Percentiles rank a stretch among this genome's conserved stretches.
Conservation (phyloP, 1,284 basidiomycete genomes). For the Agaricales sp. region DNA sequence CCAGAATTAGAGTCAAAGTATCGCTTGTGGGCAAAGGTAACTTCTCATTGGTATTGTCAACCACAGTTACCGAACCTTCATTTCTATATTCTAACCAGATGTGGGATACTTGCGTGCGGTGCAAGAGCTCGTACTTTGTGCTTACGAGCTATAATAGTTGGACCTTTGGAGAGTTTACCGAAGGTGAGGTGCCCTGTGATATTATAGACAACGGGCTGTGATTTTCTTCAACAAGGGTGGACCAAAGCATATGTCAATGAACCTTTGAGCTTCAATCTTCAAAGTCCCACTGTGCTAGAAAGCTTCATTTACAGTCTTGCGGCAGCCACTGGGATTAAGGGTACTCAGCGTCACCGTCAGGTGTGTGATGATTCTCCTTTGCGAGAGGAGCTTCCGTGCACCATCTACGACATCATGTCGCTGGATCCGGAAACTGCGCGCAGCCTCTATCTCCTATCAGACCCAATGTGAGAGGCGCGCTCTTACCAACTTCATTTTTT, state of each 20-base stretch:
- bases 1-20: constrained; percentile 27
- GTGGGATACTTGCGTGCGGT: constrained; percentile 50
- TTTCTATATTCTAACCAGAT: constrained; percentile 29
- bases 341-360: constrained; percentile 28
- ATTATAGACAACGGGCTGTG: not conserved
- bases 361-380: constrained; percentile 24
- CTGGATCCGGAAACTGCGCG: constrained; percentile 22
- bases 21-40: constrained; percentile 59
- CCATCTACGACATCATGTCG: constrained; percentile 30
- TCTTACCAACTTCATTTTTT: constrained; percentile 4
- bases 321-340: constrained; percentile 32
- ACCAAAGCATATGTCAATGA: constrained; percentile 37
- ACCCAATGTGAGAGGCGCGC: constrained; percentile 6
- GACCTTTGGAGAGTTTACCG: constrained; percentile 62
- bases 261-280: constrained; percentile 27
- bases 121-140: constrained; percentile 51
- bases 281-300: constrained; percentile 35
- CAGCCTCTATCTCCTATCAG: constrained; percentile 21
- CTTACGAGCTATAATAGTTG: constrained; percentile 59
- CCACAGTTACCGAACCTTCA: constrained; percentile 11
- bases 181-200: constrained; percentile 27
- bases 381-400: constrained; percentile 26
- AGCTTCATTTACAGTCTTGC: constrained; percentile 40
- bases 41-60: constrained; percentile 2
- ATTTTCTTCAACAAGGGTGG: constrained; percentile 32